These are phyloP conservation scores for Alternaria atra DNA, from an alignment of 2,329 filamentous ascomycete species.

Conservation along the genomic window DNA sequence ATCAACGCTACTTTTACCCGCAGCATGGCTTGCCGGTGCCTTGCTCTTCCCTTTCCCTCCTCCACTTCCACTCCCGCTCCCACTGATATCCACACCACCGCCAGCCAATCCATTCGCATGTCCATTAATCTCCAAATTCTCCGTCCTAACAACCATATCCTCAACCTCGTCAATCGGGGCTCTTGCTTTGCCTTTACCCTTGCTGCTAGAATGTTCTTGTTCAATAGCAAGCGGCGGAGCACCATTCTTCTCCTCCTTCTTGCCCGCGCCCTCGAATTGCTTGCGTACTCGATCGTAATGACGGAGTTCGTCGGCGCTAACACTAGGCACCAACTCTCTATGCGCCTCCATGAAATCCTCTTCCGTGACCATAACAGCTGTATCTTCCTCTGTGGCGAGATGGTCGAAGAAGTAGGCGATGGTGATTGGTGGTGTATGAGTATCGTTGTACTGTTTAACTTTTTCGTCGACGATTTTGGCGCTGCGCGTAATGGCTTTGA, in stretches of 20 bases:
- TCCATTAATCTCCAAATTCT: slow-evolving; percentile 48
- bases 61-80: slow-evolving; percentile 19
- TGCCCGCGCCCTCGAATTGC: slow-evolving; percentile 76
- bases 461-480: slow-evolving; percentile 84
- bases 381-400: slow-evolving; percentile 80
- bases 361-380: slow-evolving; percentile 87
- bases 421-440: slow-evolving; percentile 64
- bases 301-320: slow-evolving; percentile 87
- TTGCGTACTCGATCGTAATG: slow-evolving; percentile 88
- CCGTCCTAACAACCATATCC: slow-evolving; percentile 53
- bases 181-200: slow-evolving; percentile 43
- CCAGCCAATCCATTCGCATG: not conserved
- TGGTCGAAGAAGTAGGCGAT: slow-evolving; percentile 98
- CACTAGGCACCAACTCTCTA: slow-evolving; percentile 87
- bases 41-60: slow-evolving; percentile 47
- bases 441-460: slow-evolving; percentile 73
- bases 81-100: not conserved
- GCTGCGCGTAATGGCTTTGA: slow-evolving; percentile 95
- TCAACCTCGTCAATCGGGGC: slow-evolving; percentile 45
- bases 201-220: slow-evolving; percentile 6
- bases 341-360: slow-evolving; percentile 86
- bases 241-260: slow-evolving; percentile 53
- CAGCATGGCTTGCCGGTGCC: slow-evolving; percentile 44
- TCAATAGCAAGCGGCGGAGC: not conserved
- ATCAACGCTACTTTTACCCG: slow-evolving; percentile 44